Evolutionary conservation across 2,329 filamentous ascomycete genomes (phyloP), one percentile per base, ranked within the genome.

Genomic region (Fusarium paranaense): DNA sequence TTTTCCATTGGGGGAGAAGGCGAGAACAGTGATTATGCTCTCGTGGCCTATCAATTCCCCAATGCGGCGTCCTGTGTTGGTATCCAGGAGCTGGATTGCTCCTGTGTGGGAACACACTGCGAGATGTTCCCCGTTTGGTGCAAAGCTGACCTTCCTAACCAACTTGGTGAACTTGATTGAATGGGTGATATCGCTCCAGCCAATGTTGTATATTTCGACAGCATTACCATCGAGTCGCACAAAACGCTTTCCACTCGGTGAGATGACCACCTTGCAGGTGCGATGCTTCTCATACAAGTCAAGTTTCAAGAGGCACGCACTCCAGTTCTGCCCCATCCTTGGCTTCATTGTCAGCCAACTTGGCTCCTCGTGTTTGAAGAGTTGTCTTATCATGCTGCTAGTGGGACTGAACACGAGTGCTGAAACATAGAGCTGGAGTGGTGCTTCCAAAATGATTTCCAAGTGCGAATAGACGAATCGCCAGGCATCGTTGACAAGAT

Each of bases 351-450:
- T 0, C 1, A 71, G 60, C 69, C 66, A 69, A 9, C 25, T n/a
- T 6, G 69, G 69, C 14, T 54, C 25, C 3, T 71, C 65, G 5
- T 54, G 20, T 7, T 0, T 4, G 18, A 63, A 69, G 1, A 56
- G 30, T 2, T 47, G 10, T 37, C 58, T 50, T 3, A 63, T 22
- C 2, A 68, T 4, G 32, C 70, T 70, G 1, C 13, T 1, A 7
- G 45, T 22, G 1, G 68, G 67, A 10, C 59, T 71, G 5, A 73
- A 73, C 0, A 73, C 6, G 10, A 73, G 68, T 2, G 65, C 65
- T 72, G 69, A 65, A 8, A 7, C 37, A 9, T 72, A 72, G 11
- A 38, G 25, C 32, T 72, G 67, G 5, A 67, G n/a, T 2, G 68
- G 69, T 8, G 59, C 47, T 2, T n/a, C 25, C 8, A 30, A 27